Evolutionary conservation across 2,329 filamentous ascomycete species (phyloP), one percentile per base, ranked within the genome.

Genomic region (Bipolaris cookei): DNA sequence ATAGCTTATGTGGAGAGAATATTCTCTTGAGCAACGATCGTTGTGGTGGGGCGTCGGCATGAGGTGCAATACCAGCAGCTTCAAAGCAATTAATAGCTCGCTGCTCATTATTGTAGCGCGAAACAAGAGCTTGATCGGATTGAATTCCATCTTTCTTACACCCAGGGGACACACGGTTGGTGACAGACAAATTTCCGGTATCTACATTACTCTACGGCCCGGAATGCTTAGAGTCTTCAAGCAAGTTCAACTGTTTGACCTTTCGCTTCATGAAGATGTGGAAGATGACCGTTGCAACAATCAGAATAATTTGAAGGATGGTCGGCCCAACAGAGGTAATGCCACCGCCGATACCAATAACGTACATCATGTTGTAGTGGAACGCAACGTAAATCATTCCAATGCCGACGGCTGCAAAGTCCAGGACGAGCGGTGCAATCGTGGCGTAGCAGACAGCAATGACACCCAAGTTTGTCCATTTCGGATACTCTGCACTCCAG

Each of bases 301-400:
- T 66, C 14, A 82, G 66, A 2, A 79, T 57, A 47, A 76, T 66
- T 70, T 80, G 78, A 44, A 81, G 69, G 3, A 74, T 68, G 4
- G 80, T 71, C 13, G 80, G 79, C 0, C 74, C 78, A 6, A 70
- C 65, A 3, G 78, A 75, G 32, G 71, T 70, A 2, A 46, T 58
- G 45, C 66, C 70, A 4, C 75, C 61, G 4, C 70, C 75, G 1
- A 74, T 68, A 0, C 73, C 71, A 41, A 80, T 78, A 23, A 80
- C 78, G 64, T 80, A 83, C 11, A 82, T 73, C 60, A 82, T 72
- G 55, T 80, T 81, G 72, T 83, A 82, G 8, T 79, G 76, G 67
- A 78, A 82, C 46, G 77, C 79, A 47, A 81, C 58, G 65, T 82
- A 82, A 57, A 81, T 76, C 7, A 82, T 70, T 28, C 62, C 68